phyloP scores from a whole-genome alignment of 1,284 basidiomycete genomes.

The Ceratobasidium sp. region DNA sequence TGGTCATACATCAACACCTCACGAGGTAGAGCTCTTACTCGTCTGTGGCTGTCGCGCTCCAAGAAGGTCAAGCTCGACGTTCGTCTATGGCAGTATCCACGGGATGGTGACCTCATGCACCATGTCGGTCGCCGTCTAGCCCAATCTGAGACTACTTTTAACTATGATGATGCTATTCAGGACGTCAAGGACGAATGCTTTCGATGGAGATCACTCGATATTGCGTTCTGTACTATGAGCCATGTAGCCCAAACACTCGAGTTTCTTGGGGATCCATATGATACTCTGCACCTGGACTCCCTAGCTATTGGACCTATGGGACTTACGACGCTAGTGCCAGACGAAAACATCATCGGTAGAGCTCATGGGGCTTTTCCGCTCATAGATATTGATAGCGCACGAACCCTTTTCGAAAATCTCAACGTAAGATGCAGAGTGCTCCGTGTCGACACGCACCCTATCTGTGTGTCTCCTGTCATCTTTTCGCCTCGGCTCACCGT shows the following conservation, averaged over 20 bases:
- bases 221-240: background rate
- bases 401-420: background rate
- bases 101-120: too few relatives aligned
- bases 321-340: background rate
- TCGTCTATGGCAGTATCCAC: too few relatives aligned
- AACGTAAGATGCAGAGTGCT: background rate
- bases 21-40: too few relatives aligned
- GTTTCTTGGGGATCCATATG: background rate
- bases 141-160: too few relatives aligned
- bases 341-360: too few relatives aligned
- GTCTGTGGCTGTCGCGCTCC: too few relatives aligned
- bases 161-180: too few relatives aligned
- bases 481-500: background rate
- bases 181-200: background rate
- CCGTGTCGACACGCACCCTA: background rate
- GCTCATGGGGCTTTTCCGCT: background rate
- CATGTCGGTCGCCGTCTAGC: too few relatives aligned
- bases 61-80: too few relatives aligned
- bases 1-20: too few relatives aligned
- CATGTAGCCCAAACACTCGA: background rate
- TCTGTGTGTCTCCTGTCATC: background rate
- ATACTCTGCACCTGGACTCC: background rate
- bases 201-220: constrained; percentile 7
- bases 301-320: constrained; percentile 1
- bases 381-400: background rate